A percentile compares a stretch with the other conserved stretches of the same genome.
Evolutionary conservation across 805 yeast species (phyloP).

Genomic region (Schwanniomyces yamadae): DNA sequence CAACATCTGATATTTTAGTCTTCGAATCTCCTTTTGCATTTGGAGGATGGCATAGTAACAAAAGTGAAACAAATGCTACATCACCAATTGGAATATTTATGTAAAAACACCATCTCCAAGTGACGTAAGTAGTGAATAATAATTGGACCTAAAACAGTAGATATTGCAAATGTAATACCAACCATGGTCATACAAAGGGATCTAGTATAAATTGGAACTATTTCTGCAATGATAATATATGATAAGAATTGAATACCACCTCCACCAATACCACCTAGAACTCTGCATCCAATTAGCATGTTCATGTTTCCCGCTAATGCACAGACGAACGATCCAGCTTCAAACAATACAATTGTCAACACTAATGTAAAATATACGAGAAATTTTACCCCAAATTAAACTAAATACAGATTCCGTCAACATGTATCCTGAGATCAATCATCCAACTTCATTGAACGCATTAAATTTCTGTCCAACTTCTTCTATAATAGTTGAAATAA

Average conservation of each 20-base stretch:
- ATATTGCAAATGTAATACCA: constrained; percentile 45
- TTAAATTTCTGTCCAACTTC: constrained; percentile 37
- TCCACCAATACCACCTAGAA: constrained; percentile 37
- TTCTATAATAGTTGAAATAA: constrained; percentile 33
- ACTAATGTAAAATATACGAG: constrained; percentile 36
- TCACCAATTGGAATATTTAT: constrained; percentile 68
- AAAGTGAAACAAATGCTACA: constrained; percentile 35
- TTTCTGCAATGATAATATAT: constrained; percentile 30
- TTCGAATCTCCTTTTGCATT: constrained; percentile 34
- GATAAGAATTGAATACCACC: constrained; percentile 32
- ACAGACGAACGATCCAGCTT: constrained; percentile 37
- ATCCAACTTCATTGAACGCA: constrained; percentile 33
- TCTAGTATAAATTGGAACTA: constrained; percentile 32
- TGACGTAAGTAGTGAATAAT: constrained; percentile 51
- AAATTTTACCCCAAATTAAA: constrained; percentile 37
- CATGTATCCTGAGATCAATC: constrained; percentile 39
- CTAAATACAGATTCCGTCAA: constrained; percentile 33
- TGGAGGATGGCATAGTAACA: constrained; percentile 47
- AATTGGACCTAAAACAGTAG: constrained; percentile 58
- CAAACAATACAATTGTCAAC: constrained; percentile 24
- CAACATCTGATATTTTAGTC: constrained; percentile 42
- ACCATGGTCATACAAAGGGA: constrained; percentile 34
- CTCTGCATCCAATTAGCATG: constrained; percentile 42
- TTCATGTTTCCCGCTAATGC: constrained; percentile 37
- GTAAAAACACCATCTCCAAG: constrained; percentile 80